Percentiles rank a stretch among this genome's conserved stretches.
Evolutionary conservation across 129 eudicot genomes (phyloP).

Genomic region (Centrapalus pauciflorus): DNA sequence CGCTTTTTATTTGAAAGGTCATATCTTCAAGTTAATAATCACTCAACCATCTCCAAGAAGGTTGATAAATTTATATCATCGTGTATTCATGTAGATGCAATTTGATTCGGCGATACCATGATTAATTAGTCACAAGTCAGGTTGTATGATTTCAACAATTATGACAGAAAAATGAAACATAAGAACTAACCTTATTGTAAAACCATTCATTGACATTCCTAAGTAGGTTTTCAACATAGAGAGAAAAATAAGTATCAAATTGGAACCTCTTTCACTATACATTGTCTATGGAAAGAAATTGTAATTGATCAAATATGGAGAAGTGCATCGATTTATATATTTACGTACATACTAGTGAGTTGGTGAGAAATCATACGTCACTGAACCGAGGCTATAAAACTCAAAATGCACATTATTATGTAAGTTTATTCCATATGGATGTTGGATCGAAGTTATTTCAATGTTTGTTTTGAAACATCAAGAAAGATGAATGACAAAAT

Average conservation of each 20-base stretch:
- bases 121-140: background rate
- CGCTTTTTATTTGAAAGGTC: no score
- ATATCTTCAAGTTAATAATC: no score
- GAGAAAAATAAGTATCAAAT: slow-evolving; percentile 94
- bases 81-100: no score
- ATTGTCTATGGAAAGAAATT: slow-evolving; percentile 48
- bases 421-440: no score
- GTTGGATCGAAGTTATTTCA: background rate
- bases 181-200: slow-evolving; percentile 63
- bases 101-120: background rate
- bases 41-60: no score
- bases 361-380: slow-evolving; percentile 51
- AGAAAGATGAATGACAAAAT: no score
- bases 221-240: slow-evolving; percentile 79
- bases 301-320: slow-evolving; percentile 3
- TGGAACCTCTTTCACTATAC: slow-evolving; percentile 72
- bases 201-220: slow-evolving; percentile 99
- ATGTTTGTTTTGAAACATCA: background rate
- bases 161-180: background rate
- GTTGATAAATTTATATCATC: no score
- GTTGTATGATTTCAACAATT: no score
- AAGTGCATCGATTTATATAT: background rate
- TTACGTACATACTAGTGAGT: background rate
- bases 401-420: no score
- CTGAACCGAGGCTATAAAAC: slow-evolving; percentile 78